Evolutionary conservation across 2,329 filamentous ascomycete species (phyloP).

Genomic region (Beauveria caledonica): DNA sequence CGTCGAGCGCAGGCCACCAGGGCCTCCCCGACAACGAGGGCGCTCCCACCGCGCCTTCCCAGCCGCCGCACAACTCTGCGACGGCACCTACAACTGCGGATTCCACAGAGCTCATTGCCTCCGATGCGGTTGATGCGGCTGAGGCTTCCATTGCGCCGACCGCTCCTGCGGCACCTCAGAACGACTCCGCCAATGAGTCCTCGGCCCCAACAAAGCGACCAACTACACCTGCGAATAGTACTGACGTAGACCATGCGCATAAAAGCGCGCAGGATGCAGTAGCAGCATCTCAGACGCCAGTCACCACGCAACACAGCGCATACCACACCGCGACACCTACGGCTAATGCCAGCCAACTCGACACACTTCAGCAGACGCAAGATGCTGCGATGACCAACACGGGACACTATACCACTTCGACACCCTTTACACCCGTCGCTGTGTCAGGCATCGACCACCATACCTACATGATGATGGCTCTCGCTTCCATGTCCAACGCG

Average conservation of each 20-base stretch:
- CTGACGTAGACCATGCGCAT: not conserved
- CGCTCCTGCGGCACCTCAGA: not conserved
- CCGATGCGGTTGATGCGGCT: slow-evolving; percentile 9
- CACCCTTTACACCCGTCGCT: slow-evolving; percentile 25
- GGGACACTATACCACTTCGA: slow-evolving; percentile 24
- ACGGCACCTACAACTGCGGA: slow-evolving; percentile 12
- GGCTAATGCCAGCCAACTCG: slow-evolving; percentile 7
- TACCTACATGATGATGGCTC: slow-evolving; percentile 38
- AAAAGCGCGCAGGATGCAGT: not conserved
- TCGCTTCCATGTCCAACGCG: slow-evolving; percentile 31
- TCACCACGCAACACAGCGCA: not conserved
- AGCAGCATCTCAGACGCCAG: not conserved
- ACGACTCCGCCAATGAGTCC: not conserved
- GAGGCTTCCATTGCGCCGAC: not conserved
- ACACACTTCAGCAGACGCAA: slow-evolving; percentile 12
- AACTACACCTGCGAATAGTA: not conserved
- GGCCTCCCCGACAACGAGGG: slow-evolving; percentile 11
- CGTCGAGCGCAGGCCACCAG: slow-evolving; percentile 36
- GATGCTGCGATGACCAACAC: slow-evolving; percentile 12
- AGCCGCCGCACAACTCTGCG: slow-evolving; percentile 14
- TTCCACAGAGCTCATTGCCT: slow-evolving; percentile 9
- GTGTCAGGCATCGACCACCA: slow-evolving; percentile 29
- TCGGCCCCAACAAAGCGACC: not conserved
- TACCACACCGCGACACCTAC: not conserved
- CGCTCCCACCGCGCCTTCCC: slow-evolving; percentile 3